These are phyloP conservation scores for Erythrobasidium yunnanense DNA, from an alignment of 768 basidiomycete genomes.

Conservation along the genomic window DNA sequence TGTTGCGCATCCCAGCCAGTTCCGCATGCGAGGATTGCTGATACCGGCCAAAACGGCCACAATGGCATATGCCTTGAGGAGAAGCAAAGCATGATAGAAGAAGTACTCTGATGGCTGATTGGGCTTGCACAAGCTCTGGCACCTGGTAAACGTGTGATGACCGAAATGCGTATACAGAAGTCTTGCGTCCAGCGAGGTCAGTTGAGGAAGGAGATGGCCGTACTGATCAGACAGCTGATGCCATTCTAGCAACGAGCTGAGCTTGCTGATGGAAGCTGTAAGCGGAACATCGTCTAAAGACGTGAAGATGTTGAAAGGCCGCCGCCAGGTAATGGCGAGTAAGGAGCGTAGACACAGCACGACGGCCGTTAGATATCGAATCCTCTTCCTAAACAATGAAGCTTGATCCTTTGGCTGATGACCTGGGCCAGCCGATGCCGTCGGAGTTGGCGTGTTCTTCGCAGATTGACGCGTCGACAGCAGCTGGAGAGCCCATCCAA, in stretches of 20 bases:
- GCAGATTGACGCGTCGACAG: neutral
- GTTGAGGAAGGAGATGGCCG: neutral
- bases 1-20: neutral
- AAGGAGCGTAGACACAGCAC: neutral
- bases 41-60: neutral
- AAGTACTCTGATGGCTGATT: neutral
- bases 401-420: neutral
- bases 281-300: neutral
- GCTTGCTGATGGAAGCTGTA: conserved; percentile 5
- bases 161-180: conserved; percentile 13
- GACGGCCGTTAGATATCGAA: no score
- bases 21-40: neutral
- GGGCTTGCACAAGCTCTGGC: neutral
- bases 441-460: neutral
- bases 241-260: neutral
- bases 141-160: conserved; percentile 1
- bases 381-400: no score
- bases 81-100: neutral
- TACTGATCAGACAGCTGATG: neutral
- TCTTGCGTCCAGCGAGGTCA: conserved; percentile 8
- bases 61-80: neutral
- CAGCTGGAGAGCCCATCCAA: neutral
- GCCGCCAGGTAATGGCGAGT: neutral
- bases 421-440: neutral
- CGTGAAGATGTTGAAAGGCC: conserved; percentile 21